Evolutionary conservation across 2,329 filamentous ascomycete genomes (phyloP).

Genomic region (Cordyceps tenuipes): DNA sequence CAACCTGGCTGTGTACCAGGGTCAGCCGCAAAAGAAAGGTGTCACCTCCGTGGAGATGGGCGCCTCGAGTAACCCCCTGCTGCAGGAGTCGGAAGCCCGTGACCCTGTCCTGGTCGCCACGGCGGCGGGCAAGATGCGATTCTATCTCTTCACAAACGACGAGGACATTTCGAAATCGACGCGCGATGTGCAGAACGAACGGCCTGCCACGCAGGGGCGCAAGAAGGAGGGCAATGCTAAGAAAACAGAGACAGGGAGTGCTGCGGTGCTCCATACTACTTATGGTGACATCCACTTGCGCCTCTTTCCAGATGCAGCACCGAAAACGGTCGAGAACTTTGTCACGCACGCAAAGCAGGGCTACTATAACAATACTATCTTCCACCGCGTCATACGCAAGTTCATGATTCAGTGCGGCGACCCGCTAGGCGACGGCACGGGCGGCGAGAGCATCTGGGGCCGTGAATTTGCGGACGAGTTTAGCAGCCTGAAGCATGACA

Average conservation of each 20-base stretch:
- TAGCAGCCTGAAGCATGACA: constrained; percentile 82
- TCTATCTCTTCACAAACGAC: constrained; percentile 98
- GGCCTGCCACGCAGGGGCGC: constrained; percentile 59
- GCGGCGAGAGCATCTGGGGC: constrained; percentile 83
- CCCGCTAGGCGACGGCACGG: constrained; percentile 82
- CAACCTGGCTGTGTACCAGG: constrained; percentile 84
- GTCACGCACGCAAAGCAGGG: constrained; percentile 80
- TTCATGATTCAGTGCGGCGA: constrained; percentile 99
- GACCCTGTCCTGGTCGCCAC: constrained; percentile 86
- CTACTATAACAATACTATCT: constrained; percentile 97
- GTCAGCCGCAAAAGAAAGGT: constrained; percentile 87
- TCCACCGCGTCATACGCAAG: constrained; percentile 93
- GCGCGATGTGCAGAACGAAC: constrained; percentile 91
- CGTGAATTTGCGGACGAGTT: constrained; percentile 97
- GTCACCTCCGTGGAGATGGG: constrained; percentile 96
- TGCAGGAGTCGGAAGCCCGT: constrained; percentile 82
- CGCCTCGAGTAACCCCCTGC: constrained; percentile 82
- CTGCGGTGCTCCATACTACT: constrained; percentile 82
- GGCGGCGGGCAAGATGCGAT: constrained; percentile 77
- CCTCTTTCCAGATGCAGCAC: constrained; percentile 85
- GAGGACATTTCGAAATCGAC: constrained; percentile 72
- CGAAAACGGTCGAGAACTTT: constrained; percentile 95
- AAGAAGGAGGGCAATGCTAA: constrained; percentile 47
- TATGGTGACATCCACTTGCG: constrained; percentile 91
- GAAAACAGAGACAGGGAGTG: constrained; percentile 62